phyloP scores from a whole-genome alignment of 257 asterid species.

The Solanum sitiens region DNA sequence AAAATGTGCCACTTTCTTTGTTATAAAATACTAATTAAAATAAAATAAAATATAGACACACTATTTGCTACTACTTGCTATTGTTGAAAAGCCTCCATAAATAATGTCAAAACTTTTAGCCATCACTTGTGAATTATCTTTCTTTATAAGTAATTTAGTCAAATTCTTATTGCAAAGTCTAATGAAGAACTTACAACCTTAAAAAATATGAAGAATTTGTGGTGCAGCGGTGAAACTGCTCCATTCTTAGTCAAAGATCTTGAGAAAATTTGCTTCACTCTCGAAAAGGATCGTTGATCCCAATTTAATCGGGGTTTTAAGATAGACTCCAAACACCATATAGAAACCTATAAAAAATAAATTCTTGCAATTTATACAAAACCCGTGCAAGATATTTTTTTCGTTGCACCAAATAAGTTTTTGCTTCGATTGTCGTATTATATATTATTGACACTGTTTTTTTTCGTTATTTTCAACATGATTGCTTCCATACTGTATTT shows the following conservation, averaged over 20 bases:
- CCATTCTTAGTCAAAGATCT: fast-evolving
- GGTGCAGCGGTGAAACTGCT: fast-evolving
- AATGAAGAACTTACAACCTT: background rate
- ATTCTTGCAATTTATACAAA: background rate
- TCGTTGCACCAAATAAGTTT: background rate
- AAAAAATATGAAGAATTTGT: background rate
- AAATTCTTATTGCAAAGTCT: background rate
- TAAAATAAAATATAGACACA: background rate
- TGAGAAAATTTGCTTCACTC: fast-evolving
- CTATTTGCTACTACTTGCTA: background rate
- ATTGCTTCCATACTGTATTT: fast-evolving
- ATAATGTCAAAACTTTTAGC: background rate
- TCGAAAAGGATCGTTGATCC: background rate
- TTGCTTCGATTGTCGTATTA: background rate
- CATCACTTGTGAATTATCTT: background rate
- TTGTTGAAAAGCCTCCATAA: background rate
- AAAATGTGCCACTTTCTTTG: background rate
- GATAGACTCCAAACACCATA: background rate
- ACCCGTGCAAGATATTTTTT: background rate
- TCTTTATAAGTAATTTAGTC: background rate
- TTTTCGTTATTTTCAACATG: background rate
- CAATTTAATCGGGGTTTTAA: fast-evolving
- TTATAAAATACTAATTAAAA: background rate
- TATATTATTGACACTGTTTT: fast-evolving
- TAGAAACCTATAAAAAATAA: background rate